Conservation (phyloP, 2,329 filamentous ascomycete species). For the Aspergillus tamarii region DNA sequence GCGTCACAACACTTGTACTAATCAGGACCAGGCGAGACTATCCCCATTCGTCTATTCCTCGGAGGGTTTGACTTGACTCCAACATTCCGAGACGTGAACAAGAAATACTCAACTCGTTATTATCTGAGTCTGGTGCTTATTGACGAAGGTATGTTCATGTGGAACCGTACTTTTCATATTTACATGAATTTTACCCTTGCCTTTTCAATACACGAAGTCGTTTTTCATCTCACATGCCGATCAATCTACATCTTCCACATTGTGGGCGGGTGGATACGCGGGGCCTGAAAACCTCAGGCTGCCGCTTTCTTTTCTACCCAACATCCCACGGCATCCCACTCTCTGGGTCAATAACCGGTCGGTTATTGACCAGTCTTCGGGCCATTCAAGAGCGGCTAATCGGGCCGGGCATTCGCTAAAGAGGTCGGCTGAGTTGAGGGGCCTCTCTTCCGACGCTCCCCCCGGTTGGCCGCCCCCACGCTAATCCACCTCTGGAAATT, state of each 20-base stretch:
- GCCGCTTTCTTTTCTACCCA: slow-evolving; percentile 1
- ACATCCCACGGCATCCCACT: slow-evolving; percentile 24
- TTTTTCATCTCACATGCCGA: neutral
- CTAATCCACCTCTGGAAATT: slow-evolving; percentile 27
- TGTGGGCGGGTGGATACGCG: slow-evolving; percentile 12
- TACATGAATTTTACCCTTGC: neutral
- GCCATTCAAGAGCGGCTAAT: slow-evolving; percentile 21
- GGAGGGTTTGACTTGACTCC: slow-evolving; percentile 97
- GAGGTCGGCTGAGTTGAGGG: slow-evolving; percentile 1
- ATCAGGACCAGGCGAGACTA: slow-evolving; percentile 69
- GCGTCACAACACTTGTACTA: slow-evolving; percentile 19
- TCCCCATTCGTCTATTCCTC: slow-evolving; percentile 94
- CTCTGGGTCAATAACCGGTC: slow-evolving; percentile 36
- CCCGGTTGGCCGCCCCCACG: slow-evolving; percentile 34
- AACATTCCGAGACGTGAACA: slow-evolving; percentile 99
- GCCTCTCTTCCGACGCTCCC: slow-evolving; percentile 9
- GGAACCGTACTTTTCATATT: neutral
- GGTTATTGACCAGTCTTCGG: slow-evolving; percentile 39
- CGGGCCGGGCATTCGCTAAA: slow-evolving; percentile 24
- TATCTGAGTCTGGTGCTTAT: slow-evolving; percentile 96
- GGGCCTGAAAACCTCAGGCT: slow-evolving; percentile 17
- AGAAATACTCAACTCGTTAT: slow-evolving; percentile 98
- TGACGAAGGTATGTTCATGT: slow-evolving; percentile 73
- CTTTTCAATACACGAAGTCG: neutral
- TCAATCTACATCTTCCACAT: neutral